These are phyloP conservation scores for Colletotrichum musicola DNA, from an alignment of 2,329 filamentous ascomycete genomes.

Conservation along the genomic window DNA sequence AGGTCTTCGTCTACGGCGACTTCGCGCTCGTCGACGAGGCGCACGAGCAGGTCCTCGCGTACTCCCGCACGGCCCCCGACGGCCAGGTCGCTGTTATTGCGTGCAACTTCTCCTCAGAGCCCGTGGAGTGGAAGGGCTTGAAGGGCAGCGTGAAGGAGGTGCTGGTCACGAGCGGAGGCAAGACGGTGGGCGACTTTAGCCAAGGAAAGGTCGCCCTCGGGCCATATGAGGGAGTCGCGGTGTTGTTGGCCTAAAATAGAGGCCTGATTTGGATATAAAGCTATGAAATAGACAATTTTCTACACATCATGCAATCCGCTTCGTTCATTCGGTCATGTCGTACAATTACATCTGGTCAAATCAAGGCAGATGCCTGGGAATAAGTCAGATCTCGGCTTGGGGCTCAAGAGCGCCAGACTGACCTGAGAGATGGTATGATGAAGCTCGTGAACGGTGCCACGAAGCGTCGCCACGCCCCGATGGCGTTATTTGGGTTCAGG, in stretches of 20 bases:
- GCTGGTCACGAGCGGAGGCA: conserved; percentile 49
- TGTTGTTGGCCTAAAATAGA: conserved; percentile 44
- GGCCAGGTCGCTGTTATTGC: conserved; percentile 51
- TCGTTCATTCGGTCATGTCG: background rate
- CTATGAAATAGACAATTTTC: background rate
- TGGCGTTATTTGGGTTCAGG: too few species aligned
- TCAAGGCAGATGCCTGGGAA: too few species aligned
- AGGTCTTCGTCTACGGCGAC: conserved; percentile 76
- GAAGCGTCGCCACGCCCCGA: too few species aligned
- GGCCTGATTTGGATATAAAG: background rate
- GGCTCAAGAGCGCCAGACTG: too few species aligned
- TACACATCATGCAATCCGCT: background rate
- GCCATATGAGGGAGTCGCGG: conserved; percentile 52
- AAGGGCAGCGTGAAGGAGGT: conserved; percentile 48
- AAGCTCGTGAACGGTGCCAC: too few species aligned
- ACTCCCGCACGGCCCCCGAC: conserved; percentile 48
- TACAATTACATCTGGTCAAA: too few species aligned
- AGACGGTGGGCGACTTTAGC: conserved; percentile 45
- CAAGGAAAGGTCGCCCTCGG: conserved; percentile 47
- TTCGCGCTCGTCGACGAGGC: conserved; percentile 54
- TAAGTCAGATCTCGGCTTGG: too few species aligned
- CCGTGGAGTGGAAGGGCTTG: conserved; percentile 47
- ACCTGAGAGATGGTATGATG: too few species aligned
- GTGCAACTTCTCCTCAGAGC: conserved; percentile 53
- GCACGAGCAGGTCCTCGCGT: conserved; percentile 54